phyloP scores from a whole-genome alignment of 768 basidiomycete species.

The Xerocomellus dryophilus region DNA sequence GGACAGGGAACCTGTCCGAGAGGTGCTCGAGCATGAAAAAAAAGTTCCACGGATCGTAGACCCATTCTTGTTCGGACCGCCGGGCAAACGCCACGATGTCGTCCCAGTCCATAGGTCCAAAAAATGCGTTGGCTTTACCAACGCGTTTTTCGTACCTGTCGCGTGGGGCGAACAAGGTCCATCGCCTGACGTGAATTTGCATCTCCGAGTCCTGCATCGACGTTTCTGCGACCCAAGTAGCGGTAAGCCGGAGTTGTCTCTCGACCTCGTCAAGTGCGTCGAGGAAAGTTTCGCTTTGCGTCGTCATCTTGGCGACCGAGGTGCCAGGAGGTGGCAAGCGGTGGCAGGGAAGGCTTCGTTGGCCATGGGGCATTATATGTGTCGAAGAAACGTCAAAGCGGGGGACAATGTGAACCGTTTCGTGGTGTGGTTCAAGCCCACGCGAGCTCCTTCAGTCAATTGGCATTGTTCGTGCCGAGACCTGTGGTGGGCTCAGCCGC shows the following conservation, averaged over 20 bases:
- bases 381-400: neutral
- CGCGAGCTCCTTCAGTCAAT: neutral
- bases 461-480: neutral
- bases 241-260: neutral
- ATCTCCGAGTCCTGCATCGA: neutral
- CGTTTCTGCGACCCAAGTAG: neutral
- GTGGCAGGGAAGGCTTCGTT: neutral
- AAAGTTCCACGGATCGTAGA: neutral
- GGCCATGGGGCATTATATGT: neutral
- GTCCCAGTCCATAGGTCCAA: neutral
- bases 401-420: neutral
- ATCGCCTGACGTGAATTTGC: neutral
- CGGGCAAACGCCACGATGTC: neutral
- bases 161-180: neutral
- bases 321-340: neutral
- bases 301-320: neutral
- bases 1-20: neutral
- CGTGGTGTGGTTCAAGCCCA: neutral
- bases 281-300: neutral
- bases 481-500: too few relatives aligned
- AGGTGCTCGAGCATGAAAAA: conserved; percentile 4
- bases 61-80: neutral
- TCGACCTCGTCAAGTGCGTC: neutral
- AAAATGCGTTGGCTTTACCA: neutral
- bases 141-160: neutral